Base-by-base conservation (phyloP, 495 filamentous ascomycete genomes). In the Penicillium silybi region DNA sequence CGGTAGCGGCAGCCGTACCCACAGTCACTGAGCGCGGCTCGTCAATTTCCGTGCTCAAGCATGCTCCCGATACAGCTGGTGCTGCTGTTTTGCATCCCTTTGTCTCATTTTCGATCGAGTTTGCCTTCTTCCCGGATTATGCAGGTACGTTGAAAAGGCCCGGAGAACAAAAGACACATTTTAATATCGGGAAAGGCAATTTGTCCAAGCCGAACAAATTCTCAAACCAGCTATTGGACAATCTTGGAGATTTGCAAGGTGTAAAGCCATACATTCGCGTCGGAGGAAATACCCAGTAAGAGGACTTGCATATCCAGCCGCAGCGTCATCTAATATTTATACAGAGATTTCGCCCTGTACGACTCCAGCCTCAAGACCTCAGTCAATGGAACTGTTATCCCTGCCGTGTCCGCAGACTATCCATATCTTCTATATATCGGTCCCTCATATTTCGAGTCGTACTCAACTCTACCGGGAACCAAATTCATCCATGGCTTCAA, bases 401-500 rank as follows among this genome's bases (percentile, higher is more conserved):
- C 70, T 0, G 58, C 58, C 0, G 68, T 74, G 10, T 83, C 82
- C 0, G 20, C 62, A 0, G 84, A 88, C 63, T 86, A 85, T 48
- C 84, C 84, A 6, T 78, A 75, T 8, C 82, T 75, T 6, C 68
- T 87, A 25, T 75, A 71, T 47, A 83, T 86, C 40, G 85, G 85
- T 0, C 79, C 78, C 0, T 76, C 78, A 1, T 87, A 70, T 60
- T 88, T 87, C 54, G 84, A 88, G 47, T 85, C 84, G 0, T 88
- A 86, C 61, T 52, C 47, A 15, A 83, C 83, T 2, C 85, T 72
- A 73, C 76, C 79, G 6, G 65, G 70, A 44, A 73, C 75, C 40
- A 79, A 78, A 48, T 88, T 79, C 65, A 72, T 71, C 11, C 81
- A 86, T 51, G 85, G 85, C 37, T 85, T 86, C 67, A 85, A 88